Conservation (phyloP, 2,329 filamentous ascomycete genomes). For the Fusarium tricinctum region DNA sequence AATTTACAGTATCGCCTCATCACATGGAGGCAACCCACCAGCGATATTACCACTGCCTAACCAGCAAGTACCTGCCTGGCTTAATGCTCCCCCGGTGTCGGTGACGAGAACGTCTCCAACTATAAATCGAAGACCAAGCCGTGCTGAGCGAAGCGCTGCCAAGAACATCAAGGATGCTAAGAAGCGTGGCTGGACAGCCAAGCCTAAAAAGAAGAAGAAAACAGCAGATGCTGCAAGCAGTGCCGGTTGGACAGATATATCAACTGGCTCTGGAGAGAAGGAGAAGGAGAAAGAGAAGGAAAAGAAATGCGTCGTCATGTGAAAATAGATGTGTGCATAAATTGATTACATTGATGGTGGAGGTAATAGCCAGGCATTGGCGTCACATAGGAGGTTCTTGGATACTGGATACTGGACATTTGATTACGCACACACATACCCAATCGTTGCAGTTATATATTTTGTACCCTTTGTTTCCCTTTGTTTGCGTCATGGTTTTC, state of each 20-base stretch:
- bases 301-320: slow-evolving; percentile 69
- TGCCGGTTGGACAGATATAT: slow-evolving; percentile 68
- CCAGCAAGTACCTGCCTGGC: slow-evolving; percentile 52
- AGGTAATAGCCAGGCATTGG: slow-evolving; percentile 25
- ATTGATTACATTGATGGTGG: slow-evolving; percentile 10
- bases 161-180: slow-evolving; percentile 74
- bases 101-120: slow-evolving; percentile 58
- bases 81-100: slow-evolving; percentile 54
- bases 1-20: slow-evolving; percentile 61
- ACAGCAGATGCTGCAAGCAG: slow-evolving; percentile 60
- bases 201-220: slow-evolving; percentile 58
- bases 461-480: slow-evolving; percentile 21
- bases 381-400: slow-evolving; percentile 12
- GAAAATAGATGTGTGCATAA: slow-evolving; percentile 34
- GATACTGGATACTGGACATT: slow-evolving; percentile 12
- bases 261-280: slow-evolving; percentile 49
- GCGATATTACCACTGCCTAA: slow-evolving; percentile 23
- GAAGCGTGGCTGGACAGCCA: slow-evolving; percentile 67
- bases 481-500: slow-evolving; percentile 5
- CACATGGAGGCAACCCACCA: slow-evolving; percentile 31
- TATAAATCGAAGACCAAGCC: slow-evolving; percentile 64
- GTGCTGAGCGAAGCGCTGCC: slow-evolving; percentile 71
- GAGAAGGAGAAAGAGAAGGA: slow-evolving; percentile 59
- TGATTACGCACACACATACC: slow-evolving; percentile 41
- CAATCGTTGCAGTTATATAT: slow-evolving; percentile 33